Evolutionary conservation across 192 early-diverging fungal species (phyloP).

Genomic region (Hyaloraphidium curvatum): DNA sequence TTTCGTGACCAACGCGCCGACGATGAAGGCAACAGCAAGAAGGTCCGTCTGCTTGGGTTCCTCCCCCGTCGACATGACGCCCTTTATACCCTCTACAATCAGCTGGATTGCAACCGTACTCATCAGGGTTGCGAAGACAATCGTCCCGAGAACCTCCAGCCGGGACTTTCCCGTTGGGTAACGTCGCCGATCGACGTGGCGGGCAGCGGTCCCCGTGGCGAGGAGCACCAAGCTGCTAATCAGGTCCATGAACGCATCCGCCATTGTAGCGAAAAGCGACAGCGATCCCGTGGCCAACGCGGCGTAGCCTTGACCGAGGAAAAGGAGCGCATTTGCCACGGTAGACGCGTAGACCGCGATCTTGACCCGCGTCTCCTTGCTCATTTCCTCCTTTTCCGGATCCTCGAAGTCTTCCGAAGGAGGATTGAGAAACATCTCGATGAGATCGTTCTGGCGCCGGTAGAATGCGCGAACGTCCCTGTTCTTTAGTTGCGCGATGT

Average conservation of each 20-base stretch:
- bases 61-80: no score
- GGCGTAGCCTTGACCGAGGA: constrained; percentile 43
- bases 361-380: no score
- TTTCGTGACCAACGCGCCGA: constrained; percentile 24
- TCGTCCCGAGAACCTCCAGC: constrained; percentile 58
- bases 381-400: no score
- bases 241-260: constrained; percentile 64
- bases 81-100: constrained; percentile 23
- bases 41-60: neutral
- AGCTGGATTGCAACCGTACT: constrained; percentile 45
- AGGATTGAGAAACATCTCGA: no score
- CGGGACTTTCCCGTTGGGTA: constrained; percentile 32
- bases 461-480: no score
- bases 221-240: constrained; percentile 28
- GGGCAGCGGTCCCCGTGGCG: neutral
- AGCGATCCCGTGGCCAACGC: constrained; percentile 54
- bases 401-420: no score
- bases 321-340: constrained; percentile 42
- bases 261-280: constrained; percentile 60
- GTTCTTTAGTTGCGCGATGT: no score
- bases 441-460: no score
- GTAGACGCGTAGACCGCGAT: constrained; percentile 51
- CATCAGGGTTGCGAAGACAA: constrained; percentile 64
- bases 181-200: neutral
- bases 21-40: neutral